Base-by-base conservation (phyloP, 768 basidiomycete species). In the Hydnum rufescens region DNA sequence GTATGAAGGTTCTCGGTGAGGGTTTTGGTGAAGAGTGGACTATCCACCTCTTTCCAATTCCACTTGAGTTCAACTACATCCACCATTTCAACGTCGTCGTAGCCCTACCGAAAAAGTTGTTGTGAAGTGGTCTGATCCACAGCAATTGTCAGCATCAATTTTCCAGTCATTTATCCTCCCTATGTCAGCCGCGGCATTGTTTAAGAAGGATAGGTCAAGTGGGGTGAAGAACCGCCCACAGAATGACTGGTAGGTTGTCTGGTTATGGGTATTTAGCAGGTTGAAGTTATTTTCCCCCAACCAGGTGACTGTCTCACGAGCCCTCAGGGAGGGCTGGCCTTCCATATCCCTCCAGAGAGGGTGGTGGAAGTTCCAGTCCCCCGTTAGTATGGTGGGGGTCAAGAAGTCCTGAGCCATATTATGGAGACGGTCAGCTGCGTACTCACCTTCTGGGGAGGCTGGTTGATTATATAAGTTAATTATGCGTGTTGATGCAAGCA, bases 311-410 rank as follows among this genome's bases (percentile, higher is more conserved):
- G 8, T 47, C 13, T n/a, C n/a, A n/a, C n/a, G 44, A 13, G 8
- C 8, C 44, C 26, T 28, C 8, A 8, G 44, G 13, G 26, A 8
- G 13, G 25, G 44, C 13, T 13, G 44, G 13, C 25, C 13, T 13
- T 13, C 32, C 22, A n/a, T 6, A 5, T 46, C 6, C 4, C 29
- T 13, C 32, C 29, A 52, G 1, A 34, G 2, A 3, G 53, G 22
- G 51, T 64, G 62, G 56, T 62, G 59, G 13, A 60, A 49, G 55
- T 64, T 64, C 49, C 48, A 60, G 51, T 64, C 62, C 1, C 64
- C 62, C 0, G 57, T 58, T 0, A 63, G 51, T 8, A 64, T 56
- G 2, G 58, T 6, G 60, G 51, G 2, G 25, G 32, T n/a, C 5
- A 2, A 2, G 1, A 1, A 3, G 29, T 16, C 2, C 54, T 6